phyloP scores from a whole-genome alignment of 176 grass and related monocot species.

The Zoysia japonica region DNA sequence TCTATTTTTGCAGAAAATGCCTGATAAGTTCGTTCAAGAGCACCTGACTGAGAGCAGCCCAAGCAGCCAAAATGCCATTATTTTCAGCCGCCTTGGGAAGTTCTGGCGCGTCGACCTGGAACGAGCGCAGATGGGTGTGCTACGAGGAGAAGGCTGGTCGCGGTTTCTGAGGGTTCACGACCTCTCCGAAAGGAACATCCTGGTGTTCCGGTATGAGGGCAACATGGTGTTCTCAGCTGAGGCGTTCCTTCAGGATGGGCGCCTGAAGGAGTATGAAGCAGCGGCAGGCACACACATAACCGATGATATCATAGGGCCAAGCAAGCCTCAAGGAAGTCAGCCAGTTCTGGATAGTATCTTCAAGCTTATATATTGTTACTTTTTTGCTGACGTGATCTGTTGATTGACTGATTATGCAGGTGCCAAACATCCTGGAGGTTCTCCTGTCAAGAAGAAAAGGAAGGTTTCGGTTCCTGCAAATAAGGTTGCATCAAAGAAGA shows the following conservation, averaged over 20 bases:
- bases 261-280: constrained; percentile 27
- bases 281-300: neutral
- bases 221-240: constrained; percentile 35
- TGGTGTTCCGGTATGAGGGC: constrained; percentile 41
- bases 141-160: constrained; percentile 28
- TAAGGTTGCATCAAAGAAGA: neutral
- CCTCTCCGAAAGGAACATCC: constrained; percentile 30
- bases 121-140: neutral
- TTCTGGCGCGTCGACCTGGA: constrained; percentile 30
- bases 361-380: neutral
- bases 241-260: constrained; percentile 23
- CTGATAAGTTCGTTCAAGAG: constrained; percentile 36
- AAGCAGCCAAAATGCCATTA: constrained; percentile 14
- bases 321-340: neutral
- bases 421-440: neutral
- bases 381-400: neutral
- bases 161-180: constrained; percentile 25
- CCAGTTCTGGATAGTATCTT: neutral
- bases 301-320: neutral
- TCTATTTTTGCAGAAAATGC: constrained; percentile 33
- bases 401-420: constrained; percentile 6
- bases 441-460: constrained; percentile 20
- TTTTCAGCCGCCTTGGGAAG: constrained; percentile 22
- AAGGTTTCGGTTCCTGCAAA: neutral
- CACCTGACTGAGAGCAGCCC: constrained; percentile 18